Conservation (phyloP, 139 green algal species). For the Edaphochlamys debaryana region DNA sequence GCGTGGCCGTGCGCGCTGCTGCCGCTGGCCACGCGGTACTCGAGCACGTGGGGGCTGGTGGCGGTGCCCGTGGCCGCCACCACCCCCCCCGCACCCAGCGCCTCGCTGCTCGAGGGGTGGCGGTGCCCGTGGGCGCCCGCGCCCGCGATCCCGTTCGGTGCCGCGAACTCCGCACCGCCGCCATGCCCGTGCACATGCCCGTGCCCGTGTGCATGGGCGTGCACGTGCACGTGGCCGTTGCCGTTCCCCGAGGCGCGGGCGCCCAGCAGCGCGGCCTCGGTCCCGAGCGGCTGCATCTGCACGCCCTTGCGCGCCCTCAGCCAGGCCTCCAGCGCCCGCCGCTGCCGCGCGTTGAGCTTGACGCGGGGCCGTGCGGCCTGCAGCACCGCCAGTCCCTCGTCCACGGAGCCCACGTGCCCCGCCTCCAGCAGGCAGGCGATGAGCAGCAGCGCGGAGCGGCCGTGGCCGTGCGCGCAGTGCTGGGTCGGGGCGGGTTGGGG, state of each 20-base stretch:
- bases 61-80: background rate
- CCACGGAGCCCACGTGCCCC: conserved; percentile 1
- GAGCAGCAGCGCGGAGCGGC: conserved; percentile 63
- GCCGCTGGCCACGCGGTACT: too few relatives aligned
- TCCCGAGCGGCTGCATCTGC: conserved; percentile 24
- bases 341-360: conserved; percentile 29
- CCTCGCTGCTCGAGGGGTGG: background rate
- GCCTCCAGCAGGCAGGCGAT: conserved; percentile 45
- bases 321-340: conserved; percentile 31
- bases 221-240: too few relatives aligned
- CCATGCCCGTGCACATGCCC: too few relatives aligned
- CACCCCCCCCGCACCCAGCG: background rate
- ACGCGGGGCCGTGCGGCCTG: conserved; percentile 35
- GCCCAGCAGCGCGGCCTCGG: background rate
- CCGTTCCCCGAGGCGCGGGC: background rate
- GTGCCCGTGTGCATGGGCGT: background rate
- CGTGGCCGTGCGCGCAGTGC: conserved; percentile 79
- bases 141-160: too few relatives aligned
- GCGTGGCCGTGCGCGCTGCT: background rate
- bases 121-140: background rate
- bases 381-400: conserved; percentile 42
- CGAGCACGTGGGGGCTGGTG: background rate
- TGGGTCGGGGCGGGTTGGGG: too few relatives aligned
- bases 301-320: background rate
- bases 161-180: too few relatives aligned